phyloP scores from a whole-genome alignment of 257 asterid species.

The Solanum gracilifrons region DNA sequence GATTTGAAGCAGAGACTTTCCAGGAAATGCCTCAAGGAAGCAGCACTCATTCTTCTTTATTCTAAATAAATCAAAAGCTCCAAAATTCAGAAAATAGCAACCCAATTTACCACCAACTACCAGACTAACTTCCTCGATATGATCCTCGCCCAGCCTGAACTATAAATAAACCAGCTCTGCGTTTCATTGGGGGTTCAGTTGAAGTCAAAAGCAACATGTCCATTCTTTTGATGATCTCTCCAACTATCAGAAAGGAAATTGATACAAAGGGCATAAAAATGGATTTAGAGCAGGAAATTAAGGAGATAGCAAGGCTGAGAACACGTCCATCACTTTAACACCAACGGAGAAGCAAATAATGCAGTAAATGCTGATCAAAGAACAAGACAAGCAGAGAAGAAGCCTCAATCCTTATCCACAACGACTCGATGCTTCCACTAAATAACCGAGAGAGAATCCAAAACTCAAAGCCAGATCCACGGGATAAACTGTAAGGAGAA shows the following conservation, averaged over 20 bases:
- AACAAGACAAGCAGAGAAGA: background rate
- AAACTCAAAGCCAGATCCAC: background rate
- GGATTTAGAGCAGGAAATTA: slow-evolving; percentile 12
- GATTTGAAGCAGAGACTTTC: slow-evolving; percentile 68
- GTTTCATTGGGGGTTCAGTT: slow-evolving; percentile 78
- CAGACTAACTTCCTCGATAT: slow-evolving; percentile 73
- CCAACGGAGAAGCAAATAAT: background rate
- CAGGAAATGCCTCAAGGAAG: slow-evolving; percentile 64
- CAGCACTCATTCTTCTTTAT: slow-evolving; percentile 41
- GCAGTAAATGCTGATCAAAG: background rate
- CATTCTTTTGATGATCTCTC: slow-evolving; percentile 35
- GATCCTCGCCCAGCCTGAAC: slow-evolving; percentile 97
- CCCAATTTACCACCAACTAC: slow-evolving; percentile 15
- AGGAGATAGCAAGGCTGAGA: slow-evolving; percentile 1
- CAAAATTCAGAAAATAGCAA: slow-evolving; percentile 18
- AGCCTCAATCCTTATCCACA: background rate
- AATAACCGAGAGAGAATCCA: slow-evolving; percentile 17
- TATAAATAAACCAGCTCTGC: slow-evolving; percentile 79
- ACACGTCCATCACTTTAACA: slow-evolving; percentile 6
- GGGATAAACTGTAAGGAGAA: background rate
- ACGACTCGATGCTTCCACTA: slow-evolving; percentile 9
- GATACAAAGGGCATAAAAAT: slow-evolving; percentile 10
- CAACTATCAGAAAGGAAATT: background rate
- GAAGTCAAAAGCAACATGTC: slow-evolving; percentile 39
- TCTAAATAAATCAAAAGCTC: slow-evolving; percentile 19